Base-by-base conservation (phyloP, 176 grass and related monocot species). In the Oryza glaberrima region DNA sequence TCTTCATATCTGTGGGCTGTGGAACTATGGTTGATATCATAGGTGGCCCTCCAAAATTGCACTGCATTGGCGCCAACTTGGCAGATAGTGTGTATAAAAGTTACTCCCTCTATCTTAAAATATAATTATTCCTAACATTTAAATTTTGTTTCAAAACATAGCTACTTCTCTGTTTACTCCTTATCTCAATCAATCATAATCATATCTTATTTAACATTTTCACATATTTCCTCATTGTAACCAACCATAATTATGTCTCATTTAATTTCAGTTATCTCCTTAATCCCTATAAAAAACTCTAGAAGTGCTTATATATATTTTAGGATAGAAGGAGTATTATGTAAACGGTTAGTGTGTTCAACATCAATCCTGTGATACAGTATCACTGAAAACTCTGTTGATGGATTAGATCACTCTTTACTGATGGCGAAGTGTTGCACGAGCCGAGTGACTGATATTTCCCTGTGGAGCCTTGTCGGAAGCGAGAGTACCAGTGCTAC, bases 1-100 rank as follows among this genome's bases (percentile, higher is more conserved):
- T 58, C 71, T 15, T 26, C 68, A 9, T 72, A 49, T 41, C 77
- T 51, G 58, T 80, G 84, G 56, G 30, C 84, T 65, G 78, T 43
- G 64, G 54, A 58, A 58, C 7, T 58, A 19, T 58, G 54, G 54
- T 58, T n/a, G 54, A 58, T 58, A n/a, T 58, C 54, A 23, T 3
- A 41, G 52, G 17, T 44, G 43, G 4, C 7, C 56, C 17, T 14
- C 63, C 20, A 36, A 69, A 71, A 71, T 36, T 20, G 45, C 12
- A 54, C 3, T n/a, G 20, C 4, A 58, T 6, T 58, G 54, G 54
- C 54, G 19, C 54, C 54, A 58, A 58, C 19, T 58, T 58, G 19
- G 19, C 7, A 56, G 51, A 19, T 16, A 56, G 10, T 52, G 49
- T 20, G 2, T 19, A 56, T 56, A 56, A 19, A 56, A 56, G 9